Percentiles rank a stretch among this genome's conserved stretches.
Conservation (phyloP, 2,329 filamentous ascomycete genomes). For the Fusarium pseudonygamai region DNA sequence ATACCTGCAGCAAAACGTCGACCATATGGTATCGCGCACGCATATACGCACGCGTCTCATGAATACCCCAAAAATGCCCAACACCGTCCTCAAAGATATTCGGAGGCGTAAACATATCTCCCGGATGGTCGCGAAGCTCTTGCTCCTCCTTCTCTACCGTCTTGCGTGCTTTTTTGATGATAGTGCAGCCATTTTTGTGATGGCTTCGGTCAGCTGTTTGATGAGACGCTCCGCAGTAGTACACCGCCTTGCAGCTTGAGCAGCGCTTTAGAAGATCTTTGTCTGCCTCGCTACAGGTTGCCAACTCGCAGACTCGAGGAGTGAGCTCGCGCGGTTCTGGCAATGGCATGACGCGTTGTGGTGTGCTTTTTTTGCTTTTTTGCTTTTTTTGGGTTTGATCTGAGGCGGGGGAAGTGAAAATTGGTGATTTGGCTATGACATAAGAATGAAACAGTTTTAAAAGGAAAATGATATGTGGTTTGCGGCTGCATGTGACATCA, state of each 20-base stretch:
- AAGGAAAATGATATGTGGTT: fast-evolving
- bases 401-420: neutral
- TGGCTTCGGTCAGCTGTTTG: slow-evolving; percentile 48
- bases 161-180: slow-evolving; percentile 46
- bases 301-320: slow-evolving; percentile 24
- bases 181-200: slow-evolving; percentile 54
- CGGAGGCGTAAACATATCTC: slow-evolving; percentile 40
- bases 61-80: slow-evolving; percentile 55
- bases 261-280: slow-evolving; percentile 46
- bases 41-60: slow-evolving; percentile 57
- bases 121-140: slow-evolving; percentile 46
- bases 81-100: slow-evolving; percentile 51
- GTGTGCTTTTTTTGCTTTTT: neutral
- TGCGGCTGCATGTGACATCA: fast-evolving
- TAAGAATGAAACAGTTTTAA: neutral
- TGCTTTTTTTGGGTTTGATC: neutral
- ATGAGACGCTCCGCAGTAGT: slow-evolving; percentile 58
- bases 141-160: slow-evolving; percentile 49
- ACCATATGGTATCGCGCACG: slow-evolving; percentile 44
- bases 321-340: neutral
- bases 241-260: slow-evolving; percentile 52
- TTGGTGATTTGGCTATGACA: neutral
- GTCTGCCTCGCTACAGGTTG: neutral
- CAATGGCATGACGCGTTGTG: neutral
- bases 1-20: slow-evolving; percentile 43